Evolutionary conservation across 495 filamentous ascomycete genomes (phyloP), one percentile per base, ranked within the genome.

Genomic region (Margaritispora aquatica): DNA sequence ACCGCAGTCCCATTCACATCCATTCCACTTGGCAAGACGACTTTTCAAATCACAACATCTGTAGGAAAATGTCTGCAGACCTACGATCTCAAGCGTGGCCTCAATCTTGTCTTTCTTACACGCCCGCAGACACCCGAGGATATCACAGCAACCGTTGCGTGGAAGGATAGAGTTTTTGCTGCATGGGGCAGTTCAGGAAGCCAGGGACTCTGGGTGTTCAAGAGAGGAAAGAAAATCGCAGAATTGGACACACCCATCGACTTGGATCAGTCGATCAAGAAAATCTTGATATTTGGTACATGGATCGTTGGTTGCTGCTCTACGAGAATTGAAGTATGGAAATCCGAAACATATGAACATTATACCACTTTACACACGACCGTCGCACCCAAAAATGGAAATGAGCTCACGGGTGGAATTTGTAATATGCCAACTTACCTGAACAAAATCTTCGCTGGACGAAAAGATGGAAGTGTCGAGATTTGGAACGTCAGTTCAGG

Each of bases 401-500:
- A 77, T 59, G 75, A 85, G 60, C 79, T 94, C 22, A 88, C 87
- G 0, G 87, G 88, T 8, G 78, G 84, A 29, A 78, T 96, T 49
- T 84, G 79, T 68, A 92, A 81, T 66, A 88, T 96, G 87, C 90
- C 92, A 15, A 96, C 93, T 0, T 97, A 88, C 71, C 73, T 97
- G 23, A 99, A 97, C 77, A 99, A 99, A 72, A 78, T 99, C 26
- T 89, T 97, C 55, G 86, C 88, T 31, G 94, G 90, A 4, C 84
- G 89, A 59, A 78, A 77, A 58, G 90, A 97, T 68, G 94, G 95
- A n/a, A 84, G 80, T 69, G 82, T 97, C 20, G 93, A 97, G 68
- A 92, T 99, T 54, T 97, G 95, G 95, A 99, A 99, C 68, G 73
- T 97, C 54, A 92, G 86, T 68, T 93, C 88, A 20, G 90, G 89